Conservation (phyloP, 75 land plant species). For the Cunninghamia lanceolata region DNA sequence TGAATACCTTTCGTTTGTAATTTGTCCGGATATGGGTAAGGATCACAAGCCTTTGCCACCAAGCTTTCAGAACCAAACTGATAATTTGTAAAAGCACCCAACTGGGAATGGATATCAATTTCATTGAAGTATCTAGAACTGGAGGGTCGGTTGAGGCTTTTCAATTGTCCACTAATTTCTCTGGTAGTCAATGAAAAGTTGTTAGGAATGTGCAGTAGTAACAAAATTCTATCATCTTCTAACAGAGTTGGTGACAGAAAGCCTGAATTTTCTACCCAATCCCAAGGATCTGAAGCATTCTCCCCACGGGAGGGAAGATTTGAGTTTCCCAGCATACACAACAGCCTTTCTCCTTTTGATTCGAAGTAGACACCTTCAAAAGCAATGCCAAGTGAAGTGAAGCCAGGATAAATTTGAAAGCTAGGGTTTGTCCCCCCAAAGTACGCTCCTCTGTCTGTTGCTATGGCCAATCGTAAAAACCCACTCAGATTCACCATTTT, state of each 20-base stretch:
- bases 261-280: slow-evolving; percentile 16
- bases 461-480: slow-evolving; percentile 27
- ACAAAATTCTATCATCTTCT: slow-evolving; percentile 43
- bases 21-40: slow-evolving; percentile 30
- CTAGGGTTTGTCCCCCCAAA: slow-evolving; percentile 6
- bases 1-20: slow-evolving; percentile 4
- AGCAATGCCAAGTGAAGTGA: slow-evolving; percentile 25
- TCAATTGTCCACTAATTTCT: slow-evolving; percentile 47
- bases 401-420: slow-evolving; percentile 38
- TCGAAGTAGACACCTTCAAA: slow-evolving; percentile 62
- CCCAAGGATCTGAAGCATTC: slow-evolving; percentile 43
- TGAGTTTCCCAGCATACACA: slow-evolving; percentile 62
- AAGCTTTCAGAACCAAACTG: slow-evolving; percentile 32
- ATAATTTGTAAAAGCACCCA: slow-evolving; percentile 35
- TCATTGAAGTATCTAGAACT: slow-evolving; percentile 39
- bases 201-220: slow-evolving; percentile 44
- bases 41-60: slow-evolving; percentile 42
- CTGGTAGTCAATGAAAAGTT: slow-evolving; percentile 33
- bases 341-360: slow-evolving; percentile 36
- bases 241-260: slow-evolving; percentile 15
- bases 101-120: slow-evolving; percentile 36
- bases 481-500: slow-evolving; percentile 39
- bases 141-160: slow-evolving; percentile 29
- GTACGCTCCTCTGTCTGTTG: slow-evolving; percentile 12
- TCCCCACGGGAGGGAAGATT: slow-evolving; percentile 41